Evolutionary conservation across 495 filamentous ascomycete genomes (phyloP), one percentile per base, ranked within the genome.

Genomic region (Penicillium bovifimosum): DNA sequence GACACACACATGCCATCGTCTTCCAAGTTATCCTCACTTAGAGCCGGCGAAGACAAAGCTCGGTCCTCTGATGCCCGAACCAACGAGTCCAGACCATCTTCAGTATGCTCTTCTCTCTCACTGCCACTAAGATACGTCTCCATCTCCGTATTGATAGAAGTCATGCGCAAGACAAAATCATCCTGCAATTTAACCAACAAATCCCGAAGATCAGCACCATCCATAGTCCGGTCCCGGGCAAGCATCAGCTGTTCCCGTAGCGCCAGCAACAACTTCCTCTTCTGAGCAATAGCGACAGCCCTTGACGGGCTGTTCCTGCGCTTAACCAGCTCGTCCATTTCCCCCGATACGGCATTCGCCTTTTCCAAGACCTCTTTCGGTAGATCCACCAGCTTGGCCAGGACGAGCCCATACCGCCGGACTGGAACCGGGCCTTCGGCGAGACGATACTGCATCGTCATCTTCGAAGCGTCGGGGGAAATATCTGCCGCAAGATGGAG

Each of bases 401-500:
- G 79, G 5, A 83, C 76, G 5, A 97, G 73, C 2, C 81, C 81
- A 62, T 97, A 97, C 55, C 90, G 81, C 51, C 85, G 75, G 52
- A 87, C 83, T 51, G 83, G 68, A 6, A 89, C 81, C 4, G 76
- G 78, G 0, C 91, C 92, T 28, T 83, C 74, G 17, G 78, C 70
- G 47, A 96, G 79, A 41, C 82, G 88, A 67, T 97, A 96, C 1
- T 91, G 78, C 87, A 96, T 93, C 0, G 76, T 91, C 75, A 96
- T 88, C 50, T 75, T 76, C 9, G 70, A 72, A 8, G 71, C 57
- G 27, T 68, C 61, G 2, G 61, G 47, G 5, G 72, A 69, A 36
- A 84, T 80, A 41, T 95, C 79, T 13, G 90, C 88, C 1, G 80
- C 80, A 3, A 97, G 79, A 60, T 96, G 90, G 14, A 93, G 70